phyloP scores from a whole-genome alignment of 345 rosid genomes.

The Ceriops tagal region DNA sequence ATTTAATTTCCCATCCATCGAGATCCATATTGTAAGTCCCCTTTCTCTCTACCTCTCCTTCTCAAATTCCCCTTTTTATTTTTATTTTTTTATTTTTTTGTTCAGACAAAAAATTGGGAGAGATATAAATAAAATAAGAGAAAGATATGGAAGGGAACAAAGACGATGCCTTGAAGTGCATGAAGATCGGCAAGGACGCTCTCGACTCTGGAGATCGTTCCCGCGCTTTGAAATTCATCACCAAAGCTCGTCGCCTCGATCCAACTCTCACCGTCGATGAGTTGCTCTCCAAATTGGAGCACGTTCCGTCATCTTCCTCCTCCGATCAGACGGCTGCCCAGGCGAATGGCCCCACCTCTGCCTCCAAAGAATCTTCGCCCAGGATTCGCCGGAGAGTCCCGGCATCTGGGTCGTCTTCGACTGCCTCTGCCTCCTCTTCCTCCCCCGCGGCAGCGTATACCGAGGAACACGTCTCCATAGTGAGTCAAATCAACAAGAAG shows the following conservation, averaged over 20 bases:
- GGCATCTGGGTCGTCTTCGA: slow-evolving; percentile 31
- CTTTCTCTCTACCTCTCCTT: too few relatives aligned
- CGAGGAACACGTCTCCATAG: slow-evolving; percentile 71
- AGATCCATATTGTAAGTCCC: too few relatives aligned
- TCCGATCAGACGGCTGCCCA: slow-evolving; percentile 17
- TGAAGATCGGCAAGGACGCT: slow-evolving; percentile 74
- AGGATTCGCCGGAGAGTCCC: slow-evolving; percentile 51
- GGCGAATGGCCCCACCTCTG: slow-evolving; percentile 23
- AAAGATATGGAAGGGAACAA: slow-evolving; percentile 80
- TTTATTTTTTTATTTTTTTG: too few relatives aligned
- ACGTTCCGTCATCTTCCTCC: slow-evolving; percentile 5
- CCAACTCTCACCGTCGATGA: slow-evolving; percentile 62
- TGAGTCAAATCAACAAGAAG: slow-evolving; percentile 67
- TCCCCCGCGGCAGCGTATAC: slow-evolving; percentile 47
- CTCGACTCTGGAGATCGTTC: slow-evolving; percentile 65
- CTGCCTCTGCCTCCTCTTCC: slow-evolving; percentile 20
- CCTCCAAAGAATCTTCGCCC: slow-evolving; percentile 44
- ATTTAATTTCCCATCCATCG: too few relatives aligned
- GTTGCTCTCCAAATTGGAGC: slow-evolving; percentile 47
- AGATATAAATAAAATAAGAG: too few relatives aligned
- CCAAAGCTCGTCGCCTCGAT: slow-evolving; percentile 92
- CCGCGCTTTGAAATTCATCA: slow-evolving; percentile 74
- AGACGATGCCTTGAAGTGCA: slow-evolving; percentile 85
- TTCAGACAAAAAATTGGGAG: too few relatives aligned
- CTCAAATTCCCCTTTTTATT: too few relatives aligned